Conservation (phyloP, 495 filamentous ascomycete genomes). For the Hypoxylon rickii region DNA sequence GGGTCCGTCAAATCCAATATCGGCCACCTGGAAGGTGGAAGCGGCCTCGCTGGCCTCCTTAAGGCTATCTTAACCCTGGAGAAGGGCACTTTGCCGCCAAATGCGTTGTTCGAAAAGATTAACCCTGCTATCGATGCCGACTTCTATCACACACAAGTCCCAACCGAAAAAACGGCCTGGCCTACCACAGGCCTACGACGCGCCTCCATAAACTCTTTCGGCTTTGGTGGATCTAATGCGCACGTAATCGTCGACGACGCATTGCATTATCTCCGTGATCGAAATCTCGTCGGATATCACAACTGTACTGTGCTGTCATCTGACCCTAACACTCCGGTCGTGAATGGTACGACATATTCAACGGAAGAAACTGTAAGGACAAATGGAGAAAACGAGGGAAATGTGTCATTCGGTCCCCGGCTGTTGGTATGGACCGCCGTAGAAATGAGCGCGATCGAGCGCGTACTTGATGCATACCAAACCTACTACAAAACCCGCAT, state of each 20-base stretch:
- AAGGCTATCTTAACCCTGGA: conserved; percentile 58
- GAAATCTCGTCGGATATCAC: no score
- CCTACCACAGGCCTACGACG: conserved; percentile 43
- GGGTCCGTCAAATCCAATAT: conserved; percentile 61
- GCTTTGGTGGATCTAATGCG: conserved; percentile 62
- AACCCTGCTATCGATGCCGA: conserved; percentile 49
- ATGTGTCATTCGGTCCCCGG: no score
- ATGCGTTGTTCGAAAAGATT: conserved; percentile 48
- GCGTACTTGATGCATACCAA: no score
- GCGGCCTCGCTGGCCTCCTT: conserved; percentile 56
- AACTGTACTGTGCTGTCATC: no score
- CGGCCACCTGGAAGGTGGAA: conserved; percentile 57
- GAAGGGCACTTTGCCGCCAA: conserved; percentile 48
- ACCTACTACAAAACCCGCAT: no score
- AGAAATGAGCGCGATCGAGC: no score
- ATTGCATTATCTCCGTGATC: conserved; percentile 14
- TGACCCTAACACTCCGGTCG: no score
- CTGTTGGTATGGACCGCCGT: no score
- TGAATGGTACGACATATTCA: no score
- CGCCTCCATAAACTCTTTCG: conserved; percentile 59
- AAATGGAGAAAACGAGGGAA: no score
- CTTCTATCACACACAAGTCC: conserved; percentile 34
- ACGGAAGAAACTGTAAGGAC: no score
- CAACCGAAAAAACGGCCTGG: conserved; percentile 28
- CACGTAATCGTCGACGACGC: conserved; percentile 59